Evolutionary conservation across 164 flowering plant genomes (phyloP).

Genomic region (Tetracentron sinense): DNA sequence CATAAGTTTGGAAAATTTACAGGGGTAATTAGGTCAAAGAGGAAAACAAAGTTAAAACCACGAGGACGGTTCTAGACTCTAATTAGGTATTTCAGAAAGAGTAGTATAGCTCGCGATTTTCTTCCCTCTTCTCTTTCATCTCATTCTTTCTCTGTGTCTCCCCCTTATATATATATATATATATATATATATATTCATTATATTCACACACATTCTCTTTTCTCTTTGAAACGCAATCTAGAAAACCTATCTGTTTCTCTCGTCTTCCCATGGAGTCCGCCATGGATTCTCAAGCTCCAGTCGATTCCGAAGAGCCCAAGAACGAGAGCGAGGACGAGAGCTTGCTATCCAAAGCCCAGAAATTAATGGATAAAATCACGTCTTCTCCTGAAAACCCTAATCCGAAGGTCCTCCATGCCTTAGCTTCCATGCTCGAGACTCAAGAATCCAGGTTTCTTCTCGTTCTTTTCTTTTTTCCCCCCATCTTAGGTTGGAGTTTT

Average conservation of each 20-base stretch:
- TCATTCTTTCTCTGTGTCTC: no score
- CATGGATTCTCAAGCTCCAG: conserved; percentile 7
- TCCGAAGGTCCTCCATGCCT: conserved; percentile 66
- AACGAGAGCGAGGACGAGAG: conserved; percentile 21
- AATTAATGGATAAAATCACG: conserved; percentile 47
- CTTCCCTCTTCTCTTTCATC: no score
- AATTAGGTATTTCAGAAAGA: no score
- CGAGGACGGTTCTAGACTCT: no score
- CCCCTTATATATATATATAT: no score
- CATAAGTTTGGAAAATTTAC: no score
- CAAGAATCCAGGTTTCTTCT: conserved; percentile 62
- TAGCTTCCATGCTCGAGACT: conserved; percentile 72
- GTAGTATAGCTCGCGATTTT: no score
- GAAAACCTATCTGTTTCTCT: not conserved
- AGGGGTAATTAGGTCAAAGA: no score
- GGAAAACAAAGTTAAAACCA: no score
- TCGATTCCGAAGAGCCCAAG: conserved; percentile 16
- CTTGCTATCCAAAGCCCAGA: conserved; percentile 40
- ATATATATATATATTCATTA: no score
- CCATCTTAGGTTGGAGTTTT: not conserved
- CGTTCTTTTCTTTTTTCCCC: not conserved
- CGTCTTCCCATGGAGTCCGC: conserved; percentile 8
- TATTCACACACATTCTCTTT: no score
- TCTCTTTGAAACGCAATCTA: no score
- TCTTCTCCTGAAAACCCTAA: conserved; percentile 54